These are phyloP conservation scores for Phalaenopsis hybrid DNA, from an alignment of 116 monocot species.

Conservation along the genomic window DNA sequence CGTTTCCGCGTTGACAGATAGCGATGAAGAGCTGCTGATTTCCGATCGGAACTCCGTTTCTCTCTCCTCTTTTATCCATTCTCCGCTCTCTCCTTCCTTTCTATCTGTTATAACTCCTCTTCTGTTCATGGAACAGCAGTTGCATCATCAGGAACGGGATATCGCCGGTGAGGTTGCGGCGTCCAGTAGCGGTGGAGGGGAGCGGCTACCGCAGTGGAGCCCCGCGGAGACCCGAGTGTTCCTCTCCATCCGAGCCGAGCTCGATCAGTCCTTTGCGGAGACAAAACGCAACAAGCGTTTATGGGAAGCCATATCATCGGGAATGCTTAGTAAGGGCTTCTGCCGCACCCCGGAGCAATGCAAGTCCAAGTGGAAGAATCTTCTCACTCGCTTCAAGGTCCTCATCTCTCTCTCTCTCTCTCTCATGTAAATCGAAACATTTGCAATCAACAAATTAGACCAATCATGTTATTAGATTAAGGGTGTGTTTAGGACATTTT, in stretches of 20 bases:
- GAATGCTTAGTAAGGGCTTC: conserved; percentile 54
- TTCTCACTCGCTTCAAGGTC: conserved; percentile 88
- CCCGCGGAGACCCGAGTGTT: conserved; percentile 62
- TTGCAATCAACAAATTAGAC: background rate
- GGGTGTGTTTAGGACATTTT: too few relatives aligned
- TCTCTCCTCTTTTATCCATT: conserved; percentile 10
- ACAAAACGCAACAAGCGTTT: conserved; percentile 80
- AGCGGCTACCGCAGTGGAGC: conserved; percentile 64
- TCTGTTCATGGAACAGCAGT: background rate
- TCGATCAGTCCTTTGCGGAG: conserved; percentile 57
- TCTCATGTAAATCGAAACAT: background rate
- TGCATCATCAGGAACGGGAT: background rate
- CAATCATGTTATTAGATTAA: too few relatives aligned
- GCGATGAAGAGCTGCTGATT: conserved; percentile 1
- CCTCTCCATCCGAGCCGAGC: conserved; percentile 42
- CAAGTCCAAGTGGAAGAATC: conserved; percentile 99
- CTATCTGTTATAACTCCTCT: background rate
- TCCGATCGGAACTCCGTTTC: background rate
- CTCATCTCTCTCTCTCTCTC: background rate
- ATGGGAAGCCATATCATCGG: conserved; percentile 53
- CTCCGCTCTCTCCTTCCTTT: conserved; percentile 10
- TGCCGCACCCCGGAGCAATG: conserved; percentile 77
- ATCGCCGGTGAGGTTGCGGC: background rate
- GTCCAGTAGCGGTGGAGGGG: background rate
- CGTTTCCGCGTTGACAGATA: conserved; percentile 48